These are phyloP conservation scores for Colletotrichum musae DNA, from an alignment of 2,329 filamentous ascomycete genomes.

Conservation along the genomic window DNA sequence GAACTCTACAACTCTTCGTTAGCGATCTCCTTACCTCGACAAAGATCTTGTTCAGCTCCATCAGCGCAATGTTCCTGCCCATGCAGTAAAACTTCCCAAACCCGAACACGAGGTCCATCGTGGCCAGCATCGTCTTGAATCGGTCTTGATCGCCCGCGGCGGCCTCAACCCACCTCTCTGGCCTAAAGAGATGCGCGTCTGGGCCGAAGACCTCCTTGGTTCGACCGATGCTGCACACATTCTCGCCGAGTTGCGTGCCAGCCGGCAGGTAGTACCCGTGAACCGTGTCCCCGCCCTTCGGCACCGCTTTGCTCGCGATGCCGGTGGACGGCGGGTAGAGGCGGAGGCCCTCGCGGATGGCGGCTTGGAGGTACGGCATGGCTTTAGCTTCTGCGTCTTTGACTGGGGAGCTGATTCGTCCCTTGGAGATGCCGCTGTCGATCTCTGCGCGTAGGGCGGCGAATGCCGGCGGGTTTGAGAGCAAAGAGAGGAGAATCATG, in stretches of 20 bases:
- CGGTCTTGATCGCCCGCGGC: constrained; percentile 48
- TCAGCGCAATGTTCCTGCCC: constrained; percentile 59
- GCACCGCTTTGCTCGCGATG: constrained; percentile 65
- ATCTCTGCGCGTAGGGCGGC: constrained; percentile 64
- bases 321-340: constrained; percentile 65
- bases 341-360: constrained; percentile 66
- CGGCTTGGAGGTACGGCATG: constrained; percentile 63
- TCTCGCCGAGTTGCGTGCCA: constrained; percentile 57
- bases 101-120: constrained; percentile 59
- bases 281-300: constrained; percentile 54
- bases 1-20: neutral
- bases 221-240: constrained; percentile 54
- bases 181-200: constrained; percentile 60
- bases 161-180: constrained; percentile 62
- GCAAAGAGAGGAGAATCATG: constrained; percentile 64
- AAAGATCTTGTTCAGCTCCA: constrained; percentile 61
- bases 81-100: constrained; percentile 59
- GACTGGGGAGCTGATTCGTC: constrained; percentile 44
- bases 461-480: constrained; percentile 63
- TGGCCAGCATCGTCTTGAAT: constrained; percentile 52
- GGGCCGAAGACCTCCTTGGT: constrained; percentile 60
- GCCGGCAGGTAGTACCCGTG: constrained; percentile 53
- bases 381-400: constrained; percentile 53
- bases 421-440: constrained; percentile 47
- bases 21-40: constrained; percentile 54